Base-by-base conservation (phyloP, 73 alveolate genomes). In the Paramecium octaurelia region DNA sequence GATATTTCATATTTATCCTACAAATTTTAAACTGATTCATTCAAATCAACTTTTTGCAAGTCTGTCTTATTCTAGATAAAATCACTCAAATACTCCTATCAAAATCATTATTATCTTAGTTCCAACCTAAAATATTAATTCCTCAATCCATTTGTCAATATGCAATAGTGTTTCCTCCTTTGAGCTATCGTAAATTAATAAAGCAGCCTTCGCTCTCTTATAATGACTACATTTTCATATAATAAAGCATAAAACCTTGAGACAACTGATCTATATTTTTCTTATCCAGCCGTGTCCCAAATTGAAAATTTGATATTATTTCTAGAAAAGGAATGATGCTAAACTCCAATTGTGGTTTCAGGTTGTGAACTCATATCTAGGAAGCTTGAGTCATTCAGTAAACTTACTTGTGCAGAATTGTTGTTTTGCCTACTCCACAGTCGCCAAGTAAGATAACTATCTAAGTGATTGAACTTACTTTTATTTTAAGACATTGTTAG, bases 391-490 rank as follows among this genome's bases (percentile, higher is more conserved):
- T 64, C 42, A 64, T 27, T 54, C 69, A 64, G 46, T 64, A 31
- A 64, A 34, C 27, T 27, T 64, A 64, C 48, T 64, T 64, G 48
- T 64, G 44, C 48, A 64, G 46, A 31, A 64, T 27, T 27, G 48
- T 54, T 54, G 99, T 95, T 93, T 97, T 97, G 18, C 99, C 99
- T 44, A 96, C 98, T 20, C 98, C 98, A 29, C 98, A 24, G 77
- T 97, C 99, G 9, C 99, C 99, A 42, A 97, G 85, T 42, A 97
- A 86, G 21, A 97, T 98, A 64, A 97, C 97, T 92, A 64, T 64
- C 21, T 31, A 64, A 64, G 84, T 64, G 50, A 64, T 64, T 6
- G 84, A 64, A 64, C 84, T 10, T 64, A 64, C 84, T 64, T 64
- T 64, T 64, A 64, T 64, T 64, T 64, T 27, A 64, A 27, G 84